A percentile compares a stretch with the other conserved stretches of the same genome.
Evolutionary conservation across 2,329 filamentous ascomycete species (phyloP).

Genomic region (Diaporthe eres): DNA sequence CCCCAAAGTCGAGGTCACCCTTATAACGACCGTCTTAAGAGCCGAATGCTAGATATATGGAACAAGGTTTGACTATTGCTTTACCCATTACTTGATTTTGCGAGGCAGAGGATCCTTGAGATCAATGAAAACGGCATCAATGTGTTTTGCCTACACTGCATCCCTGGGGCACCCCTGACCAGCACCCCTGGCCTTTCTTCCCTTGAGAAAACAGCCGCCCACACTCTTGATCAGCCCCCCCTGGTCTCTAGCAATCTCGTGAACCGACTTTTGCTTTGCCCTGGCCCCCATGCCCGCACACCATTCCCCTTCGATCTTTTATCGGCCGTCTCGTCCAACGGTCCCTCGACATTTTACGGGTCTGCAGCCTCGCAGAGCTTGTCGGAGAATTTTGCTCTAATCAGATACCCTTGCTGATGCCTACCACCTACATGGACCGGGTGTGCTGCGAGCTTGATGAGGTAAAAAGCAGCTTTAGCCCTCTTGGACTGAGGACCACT

Average conservation of each 20-base stretch:
- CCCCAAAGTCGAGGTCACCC: slow-evolving; percentile 19
- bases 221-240: slow-evolving; percentile 44
- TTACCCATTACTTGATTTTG: slow-evolving; percentile 32
- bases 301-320: slow-evolving; percentile 56
- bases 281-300: slow-evolving; percentile 51
- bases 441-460: slow-evolving; percentile 41
- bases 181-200: slow-evolving; percentile 38
- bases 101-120: slow-evolving; percentile 32
- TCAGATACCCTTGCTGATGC: slow-evolving; percentile 57
- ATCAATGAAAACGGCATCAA: slow-evolving; percentile 35
- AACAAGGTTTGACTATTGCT: slow-evolving; percentile 37
- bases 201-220: slow-evolving; percentile 40
- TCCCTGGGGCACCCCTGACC: slow-evolving; percentile 37
- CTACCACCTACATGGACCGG: slow-evolving; percentile 50
- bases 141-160: slow-evolving; percentile 36
- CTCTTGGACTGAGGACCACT: slow-evolving; percentile 1
- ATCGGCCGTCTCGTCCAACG: slow-evolving; percentile 61
- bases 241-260: slow-evolving; percentile 61
- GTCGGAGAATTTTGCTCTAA: slow-evolving; percentile 62
- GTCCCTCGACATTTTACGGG: slow-evolving; percentile 62
- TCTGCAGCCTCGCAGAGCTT: slow-evolving; percentile 52
- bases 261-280: slow-evolving; percentile 58
- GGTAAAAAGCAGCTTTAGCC: slow-evolving; percentile 34
- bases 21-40: slow-evolving; percentile 27
- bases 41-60: slow-evolving; percentile 22